Percentiles rank a stretch among this genome's conserved stretches.
Evolutionary conservation across 1,284 basidiomycete species (phyloP).

Genomic region (Chalciporus sp.): DNA sequence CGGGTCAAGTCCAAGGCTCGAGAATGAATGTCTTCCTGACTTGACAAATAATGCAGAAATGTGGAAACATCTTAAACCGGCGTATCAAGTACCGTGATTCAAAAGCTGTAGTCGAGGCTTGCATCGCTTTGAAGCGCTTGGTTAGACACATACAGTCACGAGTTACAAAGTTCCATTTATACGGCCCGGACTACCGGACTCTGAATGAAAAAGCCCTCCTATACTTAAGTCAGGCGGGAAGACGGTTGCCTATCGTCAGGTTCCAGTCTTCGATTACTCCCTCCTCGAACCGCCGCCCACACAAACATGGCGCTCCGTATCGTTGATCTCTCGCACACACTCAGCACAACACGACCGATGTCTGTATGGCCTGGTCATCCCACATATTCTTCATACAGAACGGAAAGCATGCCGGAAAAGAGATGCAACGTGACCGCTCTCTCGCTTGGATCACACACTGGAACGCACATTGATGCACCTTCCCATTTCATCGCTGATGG

Average conservation of each 20-base stretch:
- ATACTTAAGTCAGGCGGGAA: not conserved
- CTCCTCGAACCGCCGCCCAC: not conserved
- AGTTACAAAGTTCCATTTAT: no score
- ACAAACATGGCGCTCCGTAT: slow-evolving; percentile 17
- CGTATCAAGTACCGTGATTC: no score
- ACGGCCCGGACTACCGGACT: not conserved
- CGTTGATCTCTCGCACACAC: slow-evolving; percentile 27
- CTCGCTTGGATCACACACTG: slow-evolving; percentile 37
- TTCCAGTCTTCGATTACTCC: not conserved
- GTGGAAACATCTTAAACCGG: no score
- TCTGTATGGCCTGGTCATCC: slow-evolving; percentile 27
- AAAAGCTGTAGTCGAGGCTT: no score
- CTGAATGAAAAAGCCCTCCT: not conserved
- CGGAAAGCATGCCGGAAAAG: slow-evolving; percentile 5
- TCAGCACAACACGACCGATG: slow-evolving; percentile 19
- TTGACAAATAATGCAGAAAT: no score
- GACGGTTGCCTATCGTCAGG: not conserved
- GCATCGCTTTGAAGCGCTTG: no score
- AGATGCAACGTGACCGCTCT: slow-evolving; percentile 18
- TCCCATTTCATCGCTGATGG: slow-evolving; percentile 61
- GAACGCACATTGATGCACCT: slow-evolving; percentile 75
- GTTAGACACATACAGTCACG: no score
- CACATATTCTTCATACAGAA: slow-evolving; percentile 15
- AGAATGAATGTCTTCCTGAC: no score
- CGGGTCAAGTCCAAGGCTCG: no score